Evolutionary conservation across 768 basidiomycete genomes (phyloP), one percentile per base, ranked within the genome.

Genomic region (Amanita fuliginea): DNA sequence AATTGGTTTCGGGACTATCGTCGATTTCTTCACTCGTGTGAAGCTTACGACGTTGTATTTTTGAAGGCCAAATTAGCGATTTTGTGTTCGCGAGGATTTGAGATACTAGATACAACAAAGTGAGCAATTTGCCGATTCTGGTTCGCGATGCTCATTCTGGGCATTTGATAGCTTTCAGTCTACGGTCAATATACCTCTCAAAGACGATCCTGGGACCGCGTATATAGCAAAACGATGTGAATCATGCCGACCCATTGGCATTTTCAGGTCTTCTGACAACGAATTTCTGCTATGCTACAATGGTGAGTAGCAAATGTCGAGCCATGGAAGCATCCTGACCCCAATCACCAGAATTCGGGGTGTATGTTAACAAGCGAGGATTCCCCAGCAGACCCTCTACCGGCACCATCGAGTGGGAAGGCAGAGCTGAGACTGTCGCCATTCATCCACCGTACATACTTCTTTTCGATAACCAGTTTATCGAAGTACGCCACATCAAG

Each of bases 51-150:
- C 59, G 68, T 97, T 36, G 78, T 92, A 52, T 97, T 97, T 71
- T 69, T 97, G 54, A 91, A 90, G 60, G 83, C 86, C 10, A 89
- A 84, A 67, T 83, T 99, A 54, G 93, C 88, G 1, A 85, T 99
- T 42, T 75, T 96, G 19, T 92, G 92, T 56, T 80, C 86, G 0
- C 92, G 88, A 57, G 94, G 93, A 13, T 97, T 99, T 57, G 92
- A 96, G 67, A 96, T 98, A 59, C 95, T 99, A 87, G 91, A 97
- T 57, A 75, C 97, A 36, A 80, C 81, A 19, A 89, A 94, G 88
- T 95, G 69, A 40, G 87, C 63, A 19, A 6, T 43, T 44, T 24
- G 4, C 8, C 39, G 24, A 18, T n/a, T 26, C 4, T 34, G 14
- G n/a, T 24, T 24, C 14, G n/a, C 3, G 10, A 24, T 13, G 8